Evolutionary conservation across 805 yeast genomes (phyloP).

Genomic region (Pichia phayaonensis): DNA sequence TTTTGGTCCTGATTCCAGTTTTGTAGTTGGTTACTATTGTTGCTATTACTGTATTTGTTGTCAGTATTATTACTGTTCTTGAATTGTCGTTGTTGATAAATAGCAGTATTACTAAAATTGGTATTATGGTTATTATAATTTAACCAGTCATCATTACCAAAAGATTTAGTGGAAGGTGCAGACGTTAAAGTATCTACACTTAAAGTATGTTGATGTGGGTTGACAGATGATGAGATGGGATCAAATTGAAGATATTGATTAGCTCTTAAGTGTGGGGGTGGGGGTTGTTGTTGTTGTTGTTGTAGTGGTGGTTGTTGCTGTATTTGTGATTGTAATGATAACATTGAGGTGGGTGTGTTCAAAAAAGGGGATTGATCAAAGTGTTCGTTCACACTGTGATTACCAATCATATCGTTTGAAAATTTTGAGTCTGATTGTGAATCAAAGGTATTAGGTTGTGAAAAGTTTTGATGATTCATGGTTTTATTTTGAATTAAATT

Average conservation of each 20-base stretch:
- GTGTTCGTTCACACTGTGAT: neutral
- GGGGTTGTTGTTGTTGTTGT: neutral
- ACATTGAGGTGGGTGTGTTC: neutral
- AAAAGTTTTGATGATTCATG: neutral
- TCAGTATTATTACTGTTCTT: neutral
- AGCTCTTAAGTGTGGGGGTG: neutral
- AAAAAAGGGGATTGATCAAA: neutral
- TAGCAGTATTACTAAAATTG: neutral
- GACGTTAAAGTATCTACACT: slow-evolving; percentile 4
- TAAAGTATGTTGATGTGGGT: slow-evolving; percentile 3
- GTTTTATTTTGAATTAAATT: neutral
- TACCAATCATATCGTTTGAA: neutral
- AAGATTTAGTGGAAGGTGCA: slow-evolving; percentile 3
- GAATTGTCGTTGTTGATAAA: neutral
- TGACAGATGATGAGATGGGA: slow-evolving; percentile 1
- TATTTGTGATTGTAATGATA: neutral
- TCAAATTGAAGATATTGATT: slow-evolving; percentile 6
- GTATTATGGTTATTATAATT: neutral
- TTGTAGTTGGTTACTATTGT: neutral
- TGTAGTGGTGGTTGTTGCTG: neutral
- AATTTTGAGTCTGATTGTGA: neutral
- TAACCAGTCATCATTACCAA: slow-evolving; percentile 1
- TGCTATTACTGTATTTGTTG: neutral
- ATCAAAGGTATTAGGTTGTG: neutral
- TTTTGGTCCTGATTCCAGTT: neutral